Evolutionary conservation across 2,329 filamentous ascomycete genomes (phyloP).

Genomic region (Pseudohalonectria lignicola): DNA sequence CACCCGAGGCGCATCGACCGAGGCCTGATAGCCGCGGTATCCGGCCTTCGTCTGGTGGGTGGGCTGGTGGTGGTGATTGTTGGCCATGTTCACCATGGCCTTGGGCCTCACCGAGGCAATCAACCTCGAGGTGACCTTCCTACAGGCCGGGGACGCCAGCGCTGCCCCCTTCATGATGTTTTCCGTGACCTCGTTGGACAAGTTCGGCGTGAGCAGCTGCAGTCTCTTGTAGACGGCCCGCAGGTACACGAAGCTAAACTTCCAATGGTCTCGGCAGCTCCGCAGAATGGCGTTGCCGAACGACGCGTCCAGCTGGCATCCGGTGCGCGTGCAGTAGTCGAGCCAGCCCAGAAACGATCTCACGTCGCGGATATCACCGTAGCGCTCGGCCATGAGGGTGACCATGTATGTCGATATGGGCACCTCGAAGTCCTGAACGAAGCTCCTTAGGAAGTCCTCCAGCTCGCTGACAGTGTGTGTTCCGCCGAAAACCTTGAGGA

Average conservation of each 20-base stretch:
- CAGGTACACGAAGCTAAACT: slow-evolving; percentile 22
- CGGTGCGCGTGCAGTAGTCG: slow-evolving; percentile 18
- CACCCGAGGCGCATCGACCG: slow-evolving; percentile 11
- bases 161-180: slow-evolving; percentile 24
- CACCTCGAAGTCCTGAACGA: slow-evolving; percentile 21
- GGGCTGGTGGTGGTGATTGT: slow-evolving; percentile 13
- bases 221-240: slow-evolving; percentile 21
- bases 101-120: slow-evolving; percentile 13
- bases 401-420: slow-evolving; percentile 24
- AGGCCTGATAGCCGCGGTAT: slow-evolving; percentile 6
- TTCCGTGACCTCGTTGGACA: slow-evolving; percentile 25
- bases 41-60: slow-evolving; percentile 15
- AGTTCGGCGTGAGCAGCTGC: slow-evolving; percentile 16
- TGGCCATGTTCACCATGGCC: no score
- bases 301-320: slow-evolving; percentile 15
- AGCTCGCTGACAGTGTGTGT: slow-evolving; percentile 26
- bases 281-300: slow-evolving; percentile 28
- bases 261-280: slow-evolving; percentile 25
- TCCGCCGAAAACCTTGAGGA: slow-evolving; percentile 26
- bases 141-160: slow-evolving; percentile 15
- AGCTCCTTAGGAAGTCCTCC: slow-evolving; percentile 35
- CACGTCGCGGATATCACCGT: slow-evolving; percentile 25
- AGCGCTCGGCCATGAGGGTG: slow-evolving; percentile 30
- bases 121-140: slow-evolving; percentile 9
- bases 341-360: slow-evolving; percentile 28